Evolutionary conservation across 2,329 filamentous ascomycete genomes (phyloP), one percentile per base, ranked within the genome.

Genomic region (Diaporthe aspalathi): DNA sequence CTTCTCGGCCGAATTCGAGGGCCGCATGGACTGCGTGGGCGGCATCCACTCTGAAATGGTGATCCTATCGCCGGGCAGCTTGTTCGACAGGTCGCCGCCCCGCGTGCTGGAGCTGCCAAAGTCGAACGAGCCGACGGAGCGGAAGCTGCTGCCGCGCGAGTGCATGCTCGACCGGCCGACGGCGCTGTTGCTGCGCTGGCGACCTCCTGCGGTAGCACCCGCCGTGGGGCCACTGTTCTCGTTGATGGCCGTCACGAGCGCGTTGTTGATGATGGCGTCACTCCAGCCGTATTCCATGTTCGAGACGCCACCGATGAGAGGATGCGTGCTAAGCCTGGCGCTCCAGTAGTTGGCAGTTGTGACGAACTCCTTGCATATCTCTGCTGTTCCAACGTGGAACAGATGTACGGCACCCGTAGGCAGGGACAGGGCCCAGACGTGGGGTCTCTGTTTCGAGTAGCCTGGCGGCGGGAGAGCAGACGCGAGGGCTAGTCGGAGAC

Each of bases 201-300:
- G 66, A 16, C 49, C 43, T 7, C 53, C 29, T 14, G 79, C 80
- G 63, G 78, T 78, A 74, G 81, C 84, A 67, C 79, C 77, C 75
- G 76, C 69, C 70, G 45, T 70, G 45, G 20, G 77, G 77, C 8
- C 52, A 53, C 74, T 76, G 3, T 81, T 81, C 65, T 90, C 87
- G 72, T 87, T 86, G 75, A 89, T 86, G 32, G 86, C 85, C 5
- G 78, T 81, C 5, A 90, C 84, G 1, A 89, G 82, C 11, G 86
- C 83, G 68, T 85, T 89, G 75, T 89, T 90, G 77, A 98, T 91
- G 73, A 98, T 91, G 24, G 87, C 86, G 50, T 97, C 94, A 76
- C 94, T 93, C 96, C 96, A 99, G 67, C 96, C 96, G 78, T 98
- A 98, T 81, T 99, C 96, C 76, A 98, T 93, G 80, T 98, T 99